phyloP scores from a whole-genome alignment of 2,329 filamentous ascomycete species.

The Penicillium sp. region DNA sequence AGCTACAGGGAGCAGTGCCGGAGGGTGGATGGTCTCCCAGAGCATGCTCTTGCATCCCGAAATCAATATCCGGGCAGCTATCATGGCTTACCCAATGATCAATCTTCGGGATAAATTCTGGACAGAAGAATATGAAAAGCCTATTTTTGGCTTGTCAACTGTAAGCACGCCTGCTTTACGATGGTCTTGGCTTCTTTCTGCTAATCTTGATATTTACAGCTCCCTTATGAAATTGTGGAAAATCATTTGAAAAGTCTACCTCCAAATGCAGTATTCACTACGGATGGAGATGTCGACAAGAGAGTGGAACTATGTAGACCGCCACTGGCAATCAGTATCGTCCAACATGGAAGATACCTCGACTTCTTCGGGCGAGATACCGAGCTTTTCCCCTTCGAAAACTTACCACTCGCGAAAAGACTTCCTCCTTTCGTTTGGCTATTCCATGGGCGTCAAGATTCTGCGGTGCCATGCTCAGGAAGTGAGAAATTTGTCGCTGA shows the following conservation, averaged over 20 bases:
- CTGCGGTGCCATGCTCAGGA: constrained; percentile 1
- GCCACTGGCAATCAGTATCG: not conserved
- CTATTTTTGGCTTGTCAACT: constrained; percentile 2
- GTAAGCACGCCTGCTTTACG: not conserved
- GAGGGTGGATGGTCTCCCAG: constrained; percentile 9
- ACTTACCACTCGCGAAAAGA: not conserved
- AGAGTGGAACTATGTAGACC: not conserved
- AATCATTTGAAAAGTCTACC: constrained; percentile 1
- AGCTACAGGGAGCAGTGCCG: constrained; percentile 2
- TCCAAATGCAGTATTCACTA: not conserved
- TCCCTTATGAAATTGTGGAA: constrained; percentile 5
- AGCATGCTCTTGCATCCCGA: constrained; percentile 10
- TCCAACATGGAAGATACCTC: constrained; percentile 8
- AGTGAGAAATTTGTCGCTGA: constrained; percentile 2
- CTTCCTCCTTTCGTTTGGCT: constrained; percentile 9
- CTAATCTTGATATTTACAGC: not conserved
- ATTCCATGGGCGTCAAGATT: constrained; percentile 6
- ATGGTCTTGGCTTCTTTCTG: not conserved
- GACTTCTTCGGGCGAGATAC: constrained; percentile 4
- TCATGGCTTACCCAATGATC: constrained; percentile 9
- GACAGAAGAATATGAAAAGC: constrained; percentile 5
- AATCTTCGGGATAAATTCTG: constrained; percentile 7
- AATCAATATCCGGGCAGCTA: constrained; percentile 2
- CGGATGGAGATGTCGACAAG: constrained; percentile 1
- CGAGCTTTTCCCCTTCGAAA: constrained; percentile 7